Conservation (phyloP, 495 filamentous ascomycete genomes). For the Cryomyces minteri region DNA sequence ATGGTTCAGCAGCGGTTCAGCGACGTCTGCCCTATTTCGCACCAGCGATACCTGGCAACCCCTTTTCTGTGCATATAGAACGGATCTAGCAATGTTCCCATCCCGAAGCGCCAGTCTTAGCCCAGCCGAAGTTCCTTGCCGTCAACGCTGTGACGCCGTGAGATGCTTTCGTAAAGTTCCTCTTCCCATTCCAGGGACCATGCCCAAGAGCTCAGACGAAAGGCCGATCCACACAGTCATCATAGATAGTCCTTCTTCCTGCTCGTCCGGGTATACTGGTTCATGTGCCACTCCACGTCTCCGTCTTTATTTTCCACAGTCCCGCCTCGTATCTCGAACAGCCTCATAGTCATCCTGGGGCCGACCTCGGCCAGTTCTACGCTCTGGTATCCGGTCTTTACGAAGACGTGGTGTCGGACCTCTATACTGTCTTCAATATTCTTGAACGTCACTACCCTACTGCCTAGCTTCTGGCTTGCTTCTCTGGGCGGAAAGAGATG, state of each 20-base stretch:
- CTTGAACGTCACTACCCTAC: slow-evolving; percentile 79
- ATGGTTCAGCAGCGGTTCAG: no score
- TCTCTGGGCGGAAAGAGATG: slow-evolving; percentile 91
- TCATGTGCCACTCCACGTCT: slow-evolving; percentile 91
- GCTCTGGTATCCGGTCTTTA: slow-evolving; percentile 66
- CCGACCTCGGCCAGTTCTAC: slow-evolving; percentile 93
- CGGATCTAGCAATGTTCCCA: no score
- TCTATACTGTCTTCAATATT: slow-evolving; percentile 92
- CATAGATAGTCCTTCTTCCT: slow-evolving; percentile 86
- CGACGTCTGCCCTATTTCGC: no score
- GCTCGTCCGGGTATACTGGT: slow-evolving; percentile 83
- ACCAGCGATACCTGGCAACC: no score
- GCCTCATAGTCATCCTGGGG: slow-evolving; percentile 86
- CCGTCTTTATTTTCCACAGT: slow-evolving; percentile 88
- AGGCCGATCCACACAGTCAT: slow-evolving; percentile 4
- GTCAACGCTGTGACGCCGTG: no score
- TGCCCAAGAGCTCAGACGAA: no score
- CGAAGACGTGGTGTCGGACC: slow-evolving; percentile 65
- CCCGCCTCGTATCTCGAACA: slow-evolving; percentile 88
- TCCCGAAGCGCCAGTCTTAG: no score
- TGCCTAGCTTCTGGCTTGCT: slow-evolving; percentile 54
- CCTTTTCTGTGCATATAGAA: no score
- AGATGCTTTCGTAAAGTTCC: no score
- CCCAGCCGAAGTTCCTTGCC: no score
- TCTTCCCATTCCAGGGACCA: no score